phyloP scores from a whole-genome alignment of 176 grass and related monocot species.

The Musa troglodytarum region DNA sequence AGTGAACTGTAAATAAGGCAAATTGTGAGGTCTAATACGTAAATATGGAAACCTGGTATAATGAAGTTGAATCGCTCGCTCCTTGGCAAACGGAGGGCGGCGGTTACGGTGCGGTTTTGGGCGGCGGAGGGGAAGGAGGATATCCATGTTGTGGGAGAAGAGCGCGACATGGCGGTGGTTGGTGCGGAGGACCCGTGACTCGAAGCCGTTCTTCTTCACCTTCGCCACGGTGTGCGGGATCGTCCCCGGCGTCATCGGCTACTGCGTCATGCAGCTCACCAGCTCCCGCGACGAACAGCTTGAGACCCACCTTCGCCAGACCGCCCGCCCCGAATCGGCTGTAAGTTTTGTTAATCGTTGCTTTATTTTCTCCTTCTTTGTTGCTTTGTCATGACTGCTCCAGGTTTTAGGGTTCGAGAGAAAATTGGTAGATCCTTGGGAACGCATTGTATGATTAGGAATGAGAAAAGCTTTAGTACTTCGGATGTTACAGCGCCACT shows the following conservation, averaged over 20 bases:
- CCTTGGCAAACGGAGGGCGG: background rate
- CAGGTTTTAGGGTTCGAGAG: background rate
- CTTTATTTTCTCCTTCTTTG: background rate
- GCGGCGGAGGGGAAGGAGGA: conserved; percentile 10
- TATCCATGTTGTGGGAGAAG: conserved; percentile 99
- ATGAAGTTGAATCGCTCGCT: background rate
- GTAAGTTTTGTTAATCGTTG: background rate
- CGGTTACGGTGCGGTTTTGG: background rate
- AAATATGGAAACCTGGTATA: too few relatives aligned
- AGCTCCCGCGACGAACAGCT: conserved; percentile 72
- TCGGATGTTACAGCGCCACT: background rate
- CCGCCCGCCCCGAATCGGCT: conserved; percentile 48
- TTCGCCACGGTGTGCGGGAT: conserved; percentile 67
- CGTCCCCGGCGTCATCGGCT: conserved; percentile 72
- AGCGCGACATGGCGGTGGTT: conserved; percentile 78
- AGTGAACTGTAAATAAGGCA: too few relatives aligned
- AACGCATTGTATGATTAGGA: background rate
- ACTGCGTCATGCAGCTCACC: conserved; percentile 84
- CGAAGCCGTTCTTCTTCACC: conserved; percentile 93
- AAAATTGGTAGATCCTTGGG: background rate
- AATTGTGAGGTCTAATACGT: too few relatives aligned
- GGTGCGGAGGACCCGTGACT: conserved; percentile 64
- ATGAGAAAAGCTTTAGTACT: background rate
- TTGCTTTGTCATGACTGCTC: background rate
- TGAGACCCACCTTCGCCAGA: conserved; percentile 74